phyloP scores from a whole-genome alignment of 148 eudicot genomes.

The Selenicereus undatus region DNA sequence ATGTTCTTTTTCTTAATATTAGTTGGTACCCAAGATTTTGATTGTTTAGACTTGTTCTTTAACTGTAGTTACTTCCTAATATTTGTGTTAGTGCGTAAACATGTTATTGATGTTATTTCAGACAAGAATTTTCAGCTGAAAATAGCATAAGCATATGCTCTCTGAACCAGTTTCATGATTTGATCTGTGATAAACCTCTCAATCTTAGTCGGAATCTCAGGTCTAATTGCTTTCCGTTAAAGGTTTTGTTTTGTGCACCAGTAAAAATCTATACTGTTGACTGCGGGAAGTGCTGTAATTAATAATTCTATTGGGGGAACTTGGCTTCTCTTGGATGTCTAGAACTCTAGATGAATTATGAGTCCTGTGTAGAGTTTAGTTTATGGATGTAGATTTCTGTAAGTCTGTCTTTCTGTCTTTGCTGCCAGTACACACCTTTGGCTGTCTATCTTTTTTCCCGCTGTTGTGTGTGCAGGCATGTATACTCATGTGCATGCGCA shows the following conservation, averaged over 20 bases:
- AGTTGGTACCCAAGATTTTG: no score
- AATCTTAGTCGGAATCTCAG: no score
- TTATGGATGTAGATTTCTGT: background rate
- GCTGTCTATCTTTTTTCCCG: background rate
- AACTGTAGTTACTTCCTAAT: no score
- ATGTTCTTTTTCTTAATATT: no score
- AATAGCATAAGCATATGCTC: no score
- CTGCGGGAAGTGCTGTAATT: background rate
- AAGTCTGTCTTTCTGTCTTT: background rate
- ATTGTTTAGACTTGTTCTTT: no score
- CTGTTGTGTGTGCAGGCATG: background rate
- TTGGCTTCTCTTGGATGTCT: background rate
- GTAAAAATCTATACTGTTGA: background rate
- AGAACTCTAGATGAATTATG: background rate
- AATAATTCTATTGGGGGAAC: background rate
- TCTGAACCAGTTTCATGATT: no score
- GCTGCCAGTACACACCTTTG: background rate
- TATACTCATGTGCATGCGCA: background rate
- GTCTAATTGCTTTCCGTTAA: no score
- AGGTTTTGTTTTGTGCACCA: background rate
- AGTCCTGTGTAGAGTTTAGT: background rate
- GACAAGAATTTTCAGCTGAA: no score
- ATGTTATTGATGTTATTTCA: no score
- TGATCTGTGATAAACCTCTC: no score
- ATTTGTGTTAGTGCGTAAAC: no score